Evolutionary conservation across 2,329 filamentous ascomycete species (phyloP), one percentile per base, ranked within the genome.

Genomic region (Chaetomiaceae sp.): DNA sequence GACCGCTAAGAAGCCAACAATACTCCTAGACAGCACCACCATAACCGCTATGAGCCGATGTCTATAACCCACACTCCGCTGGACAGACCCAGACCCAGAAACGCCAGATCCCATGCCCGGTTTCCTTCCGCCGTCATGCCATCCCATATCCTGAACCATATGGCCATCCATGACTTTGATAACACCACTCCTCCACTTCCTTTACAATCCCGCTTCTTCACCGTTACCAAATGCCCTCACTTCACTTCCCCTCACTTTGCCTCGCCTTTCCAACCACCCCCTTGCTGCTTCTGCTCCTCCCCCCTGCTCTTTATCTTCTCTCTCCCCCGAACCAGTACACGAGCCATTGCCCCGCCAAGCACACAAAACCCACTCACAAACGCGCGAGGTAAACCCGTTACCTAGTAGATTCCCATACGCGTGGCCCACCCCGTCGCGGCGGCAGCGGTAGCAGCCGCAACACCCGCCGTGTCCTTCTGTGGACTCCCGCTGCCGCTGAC

Each of bases 341-440:
- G n/a, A n/a, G n/a, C n/a, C n/a, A n/a, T n/a, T n/a, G n/a, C n/a
- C n/a, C n/a, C n/a, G n/a, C n/a, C n/a, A n/a, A 47, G 5, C 44
- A 20, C 23, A n/a, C 20, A 7, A 10, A 16, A 29, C 9, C 13
- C 36, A 33, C 11, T n/a, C 3, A 32, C 40, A 11, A 27, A 25
- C 25, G 13, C 16, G 21, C n/a, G 14, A 25, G 23, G 33, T 10
- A 9, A 2, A 48, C 5, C 16, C 20, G n/a, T n/a, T 43, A 27
- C 20, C 58, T 64, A 87, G 67, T 88, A 89, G 55, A 90, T 82
- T 23, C 89, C 87, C 72, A 92, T 90, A 34, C 88, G 79, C 52
- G 85, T 81, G 44, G 88, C 83, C 89, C 90, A 92, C 47, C 85
- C 80, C 13, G 40, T 38, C 9, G 42, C 55, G 1, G 43, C 47